phyloP scores from a whole-genome alignment of 2,329 filamentous ascomycete genomes.

The Septoria linicola region DNA sequence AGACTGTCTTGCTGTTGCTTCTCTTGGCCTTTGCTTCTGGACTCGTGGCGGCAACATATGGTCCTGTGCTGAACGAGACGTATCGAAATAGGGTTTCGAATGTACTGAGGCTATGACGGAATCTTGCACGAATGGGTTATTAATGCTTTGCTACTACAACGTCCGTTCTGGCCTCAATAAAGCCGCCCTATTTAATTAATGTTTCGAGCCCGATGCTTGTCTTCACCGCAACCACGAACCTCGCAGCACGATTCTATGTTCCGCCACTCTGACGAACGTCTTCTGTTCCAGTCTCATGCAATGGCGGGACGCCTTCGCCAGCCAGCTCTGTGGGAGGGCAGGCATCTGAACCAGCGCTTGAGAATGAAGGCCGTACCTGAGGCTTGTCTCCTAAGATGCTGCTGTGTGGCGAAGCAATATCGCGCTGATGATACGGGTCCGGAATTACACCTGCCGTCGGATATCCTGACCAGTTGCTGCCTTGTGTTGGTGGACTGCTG shows the following conservation, averaged over 20 bases:
- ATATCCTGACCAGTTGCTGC: constrained; percentile 3
- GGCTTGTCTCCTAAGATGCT: constrained; percentile 3
- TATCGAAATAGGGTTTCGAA: background rate
- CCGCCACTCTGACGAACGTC: no score
- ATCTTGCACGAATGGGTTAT: background rate
- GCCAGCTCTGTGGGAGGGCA: constrained; percentile 4
- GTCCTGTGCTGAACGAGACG: constrained; percentile 2
- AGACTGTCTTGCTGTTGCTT: constrained; percentile 19
- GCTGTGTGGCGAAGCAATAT: background rate
- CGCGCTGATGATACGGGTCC: constrained; percentile 1
- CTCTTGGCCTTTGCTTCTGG: constrained; percentile 22
- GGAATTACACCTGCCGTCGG: background rate
- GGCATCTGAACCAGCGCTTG: background rate
- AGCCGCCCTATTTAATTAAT: no score
- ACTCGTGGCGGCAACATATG: constrained; percentile 15
- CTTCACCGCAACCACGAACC: no score
- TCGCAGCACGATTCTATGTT: no score
- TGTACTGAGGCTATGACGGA: constrained; percentile 1
- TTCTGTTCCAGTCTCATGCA: background rate
- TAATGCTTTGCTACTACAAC: no score
- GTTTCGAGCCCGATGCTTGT: no score
- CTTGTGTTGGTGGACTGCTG: background rate
- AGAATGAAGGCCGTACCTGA: constrained; percentile 1
- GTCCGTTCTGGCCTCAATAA: no score
- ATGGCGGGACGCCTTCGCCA: background rate